Base-by-base conservation (phyloP, 768 basidiomycete genomes). In the Mycena albidolilacea region DNA sequence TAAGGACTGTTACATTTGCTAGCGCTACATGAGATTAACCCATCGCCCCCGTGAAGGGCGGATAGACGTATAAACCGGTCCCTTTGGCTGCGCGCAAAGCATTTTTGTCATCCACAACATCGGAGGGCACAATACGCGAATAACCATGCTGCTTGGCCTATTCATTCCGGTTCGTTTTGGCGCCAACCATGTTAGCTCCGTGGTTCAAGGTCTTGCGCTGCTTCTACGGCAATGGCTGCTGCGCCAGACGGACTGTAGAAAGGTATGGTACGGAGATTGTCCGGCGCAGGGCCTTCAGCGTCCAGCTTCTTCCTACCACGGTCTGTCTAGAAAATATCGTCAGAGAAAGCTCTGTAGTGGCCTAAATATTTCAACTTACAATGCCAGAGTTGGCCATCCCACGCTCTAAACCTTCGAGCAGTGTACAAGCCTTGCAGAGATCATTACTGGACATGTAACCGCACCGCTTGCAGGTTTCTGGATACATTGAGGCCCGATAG, bases 361-460 rank as follows among this genome's bases (percentile, higher is more conserved):
- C 37, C 21, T 35, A 58, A 46, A 37, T 57, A 67, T 67, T 66
- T 66, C 63, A 12, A 85, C 92, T 72, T 78, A 93, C 93, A 57
- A 91, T 90, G 52, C 87, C 89, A 48, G 89, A 86, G 73, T 81
- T 84, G 6, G 87, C 92, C 84, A 95, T 88, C 15, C 97, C 96
- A 50, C 94, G 88, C 81, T 98, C 96, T 17, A 98, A 85, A 9
- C 97, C 95, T 82, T 98, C 95, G 0, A 98, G 85, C 6, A 98
- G 84, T 0, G 93, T 94, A 74, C 97, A 98, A 0, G 97, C 97
- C 80, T 97, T 97, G 80, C 96, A 97, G n/a, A 99, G 83, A n/a
- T 93, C 92, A 76, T 99, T 98, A 73, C 95, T 97, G 4, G 97
- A 94, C 87, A 99, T 97, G 80, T 97, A 97, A 3, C 97, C 97